Base-by-base conservation (phyloP, 805 yeast genomes). In the Saccharomycopsis javanensis region DNA sequence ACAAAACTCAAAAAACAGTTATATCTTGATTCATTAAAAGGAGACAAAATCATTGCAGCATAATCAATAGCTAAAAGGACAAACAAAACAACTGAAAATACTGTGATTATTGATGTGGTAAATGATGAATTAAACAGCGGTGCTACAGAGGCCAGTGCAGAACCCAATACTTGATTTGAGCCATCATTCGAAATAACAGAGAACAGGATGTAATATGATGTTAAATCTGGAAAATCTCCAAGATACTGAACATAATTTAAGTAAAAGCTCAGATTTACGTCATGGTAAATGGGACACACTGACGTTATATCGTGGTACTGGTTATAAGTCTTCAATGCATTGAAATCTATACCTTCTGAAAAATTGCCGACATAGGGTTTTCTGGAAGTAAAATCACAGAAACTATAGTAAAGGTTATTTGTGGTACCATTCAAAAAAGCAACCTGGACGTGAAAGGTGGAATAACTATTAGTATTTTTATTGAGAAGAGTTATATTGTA, bases 21-120 rank as follows among this genome's bases (percentile, higher is more conserved):
- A 18, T 18, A 20, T 51, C 76, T 65, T 31, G 86, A 69, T 68
- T 81, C 88, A 69, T 78, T 82, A 64, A 76, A 79, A 0, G 86
- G 83, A 38, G 86, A 77, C 53, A 75, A 68, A 6, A 74, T 69
- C 37, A 66, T 63, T 25, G 74, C 70, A 58, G 77, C 65, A 37
- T 71, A 60, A 56, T 71, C 70, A 18, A 71, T 64, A 1, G 69
- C 31, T 20, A 64, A 61, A 37, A 79, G 72, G 27, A 78, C 61
- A 2, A 70, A 57, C n/a, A 72, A 71, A 5, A 83, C 66, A 3
- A 70, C 69, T 1, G 76, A 64, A 6, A 79, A 66, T 18, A 75
- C 69, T 15, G 68, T 67, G 1, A 72, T 64, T 5, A 79, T 69
- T 5, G 77, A 75, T 4, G 66, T 64, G 27, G 75, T 65, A 4